Evolutionary conservation across 2,329 filamentous ascomycete genomes (phyloP).

Genomic region (Piedraia hortae): DNA sequence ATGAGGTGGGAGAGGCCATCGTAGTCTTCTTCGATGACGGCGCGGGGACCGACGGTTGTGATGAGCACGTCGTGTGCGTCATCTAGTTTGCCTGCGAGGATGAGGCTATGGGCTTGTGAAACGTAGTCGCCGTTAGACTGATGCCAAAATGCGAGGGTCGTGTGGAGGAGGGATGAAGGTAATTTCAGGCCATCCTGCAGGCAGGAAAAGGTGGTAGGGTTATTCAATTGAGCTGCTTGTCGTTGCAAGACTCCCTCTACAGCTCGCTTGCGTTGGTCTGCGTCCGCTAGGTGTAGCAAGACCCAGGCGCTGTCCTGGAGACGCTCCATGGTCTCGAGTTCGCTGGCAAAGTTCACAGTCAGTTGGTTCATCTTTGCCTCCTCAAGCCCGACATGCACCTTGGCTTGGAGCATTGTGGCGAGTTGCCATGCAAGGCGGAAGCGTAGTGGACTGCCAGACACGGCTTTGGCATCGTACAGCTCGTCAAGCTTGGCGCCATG

Average conservation of each 20-base stretch:
- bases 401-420: slow-evolving; percentile 25
- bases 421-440: slow-evolving; percentile 66
- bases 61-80: slow-evolving; percentile 70
- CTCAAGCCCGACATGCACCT: slow-evolving; percentile 6
- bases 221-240: slow-evolving; percentile 40
- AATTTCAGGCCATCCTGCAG: slow-evolving; percentile 33
- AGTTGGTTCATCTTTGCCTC: slow-evolving; percentile 32
- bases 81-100: slow-evolving; percentile 34
- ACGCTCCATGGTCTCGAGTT: slow-evolving; percentile 9
- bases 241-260: slow-evolving; percentile 28
- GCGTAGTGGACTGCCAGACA: slow-evolving; percentile 46
- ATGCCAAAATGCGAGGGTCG: slow-evolving; percentile 61
- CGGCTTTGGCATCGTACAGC: slow-evolving; percentile 47
- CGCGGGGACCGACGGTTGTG: slow-evolving; percentile 50
- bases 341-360: slow-evolving; percentile 22
- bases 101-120: slow-evolving; percentile 49
- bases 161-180: slow-evolving; percentile 56
- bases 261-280: slow-evolving; percentile 6
- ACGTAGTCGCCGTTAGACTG: slow-evolving; percentile 42
- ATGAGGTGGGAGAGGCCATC: slow-evolving; percentile 40
- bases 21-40: slow-evolving; percentile 63
- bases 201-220: slow-evolving; percentile 7
- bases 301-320: slow-evolving; percentile 9
- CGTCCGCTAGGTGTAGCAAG: slow-evolving; percentile 9
- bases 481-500: slow-evolving; percentile 19